These are phyloP conservation scores for Yamadazyma laniorum DNA, from an alignment of 805 yeast genomes.

Conservation along the genomic window DNA sequence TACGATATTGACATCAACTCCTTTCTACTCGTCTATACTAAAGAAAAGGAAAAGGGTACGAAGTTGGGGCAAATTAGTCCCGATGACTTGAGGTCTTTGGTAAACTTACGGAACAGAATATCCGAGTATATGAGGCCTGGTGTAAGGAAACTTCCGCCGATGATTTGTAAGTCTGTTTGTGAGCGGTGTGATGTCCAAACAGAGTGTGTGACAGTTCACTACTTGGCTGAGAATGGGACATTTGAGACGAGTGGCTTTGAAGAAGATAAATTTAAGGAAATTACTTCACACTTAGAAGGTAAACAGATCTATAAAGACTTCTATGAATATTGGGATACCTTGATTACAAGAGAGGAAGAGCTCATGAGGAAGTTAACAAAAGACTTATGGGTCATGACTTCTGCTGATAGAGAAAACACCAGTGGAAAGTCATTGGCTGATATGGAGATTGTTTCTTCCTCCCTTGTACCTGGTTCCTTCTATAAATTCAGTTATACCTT, in stretches of 20 bases:
- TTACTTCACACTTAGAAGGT: constrained; percentile 50
- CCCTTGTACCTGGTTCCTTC: constrained; percentile 20
- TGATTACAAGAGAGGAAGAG: constrained; percentile 73
- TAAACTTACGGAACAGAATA: constrained; percentile 70
- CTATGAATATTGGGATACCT: constrained; percentile 68
- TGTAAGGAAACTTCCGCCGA: constrained; percentile 50
- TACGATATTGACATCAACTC: constrained; percentile 67
- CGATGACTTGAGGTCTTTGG: constrained; percentile 61
- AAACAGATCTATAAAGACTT: constrained; percentile 48
- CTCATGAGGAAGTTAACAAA: constrained; percentile 49
- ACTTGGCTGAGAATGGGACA: constrained; percentile 57
- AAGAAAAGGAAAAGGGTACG: constrained; percentile 47
- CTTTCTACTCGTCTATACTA: constrained; percentile 73
- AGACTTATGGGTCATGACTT: constrained; percentile 68
- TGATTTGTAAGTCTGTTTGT: constrained; percentile 52
- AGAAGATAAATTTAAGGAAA: constrained; percentile 42
- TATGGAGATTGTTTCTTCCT: constrained; percentile 8
- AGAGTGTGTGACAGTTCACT: constrained; percentile 65
- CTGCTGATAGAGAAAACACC: constrained; percentile 55
- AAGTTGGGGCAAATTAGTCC: constrained; percentile 51
- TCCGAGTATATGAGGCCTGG: constrained; percentile 58
- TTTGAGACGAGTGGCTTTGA: constrained; percentile 53
- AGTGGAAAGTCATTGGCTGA: constrained; percentile 60
- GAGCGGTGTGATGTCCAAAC: constrained; percentile 56
- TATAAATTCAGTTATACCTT: constrained; percentile 49